Evolutionary conservation across 352 stramenopile genomes (phyloP), one percentile per base, ranked within the genome.

Genomic region (Globisporangium takayamanum): DNA sequence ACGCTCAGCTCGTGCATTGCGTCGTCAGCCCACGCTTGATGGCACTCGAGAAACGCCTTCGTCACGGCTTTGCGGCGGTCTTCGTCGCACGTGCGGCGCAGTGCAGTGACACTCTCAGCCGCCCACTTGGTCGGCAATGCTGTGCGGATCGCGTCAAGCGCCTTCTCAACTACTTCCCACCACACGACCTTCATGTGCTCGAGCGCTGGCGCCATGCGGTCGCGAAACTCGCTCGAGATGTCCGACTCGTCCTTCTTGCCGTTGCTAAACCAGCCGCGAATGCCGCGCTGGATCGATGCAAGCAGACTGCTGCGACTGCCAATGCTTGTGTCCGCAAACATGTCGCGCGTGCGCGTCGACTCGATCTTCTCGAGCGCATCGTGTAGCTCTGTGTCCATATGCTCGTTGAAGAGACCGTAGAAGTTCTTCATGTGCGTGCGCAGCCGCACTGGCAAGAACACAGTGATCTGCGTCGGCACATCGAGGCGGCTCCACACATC

Each of bases 131-230:
- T 50, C 14, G 33, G 36, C 5, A 57, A 20, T 16, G 28, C 25
- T 16, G 14, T 55, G 60, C 33, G 71, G n/a, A 22, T 64, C 5
- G 49, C 61, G n/a, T 53, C 60, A 52, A 76, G 33, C 1, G 45
- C 42, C 39, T 53, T 67, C 50, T 76, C 55, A 26, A 79, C 47
- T 7, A 59, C 63, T 55, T 65, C 52, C 54, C 62, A 66, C 69
- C 72, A 80, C 36, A 72, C 69, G 6, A 44, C 41, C 18, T 55
- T 64, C 53, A 80, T 41, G 0, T 25, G 7, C 16, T 6, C 30
- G 53, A 78, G 51, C 1, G 64, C 22, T 33, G 59, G 52, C 11
- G 54, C 52, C 28, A 70, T 55, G 2, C 47, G 16, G 46, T 53
- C 1, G 33, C 46, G 30, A 47, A 71, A 71, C 3, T n/a, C 20